Evolutionary conservation across 805 yeast genomes (phyloP).

Genomic region (Ogataea zsoltii): DNA sequence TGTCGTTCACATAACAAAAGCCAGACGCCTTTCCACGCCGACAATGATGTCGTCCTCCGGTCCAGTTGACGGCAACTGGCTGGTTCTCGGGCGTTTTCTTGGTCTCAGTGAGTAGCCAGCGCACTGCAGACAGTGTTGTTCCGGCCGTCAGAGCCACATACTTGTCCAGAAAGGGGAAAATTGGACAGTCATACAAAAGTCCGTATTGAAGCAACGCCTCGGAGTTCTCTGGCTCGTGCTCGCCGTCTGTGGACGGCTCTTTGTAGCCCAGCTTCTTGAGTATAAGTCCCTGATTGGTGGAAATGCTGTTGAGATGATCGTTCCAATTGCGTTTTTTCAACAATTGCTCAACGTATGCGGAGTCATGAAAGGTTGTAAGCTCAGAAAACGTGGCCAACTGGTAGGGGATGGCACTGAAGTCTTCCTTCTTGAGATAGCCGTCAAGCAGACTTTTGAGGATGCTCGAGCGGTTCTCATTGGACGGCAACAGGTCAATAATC

Average conservation of each 20-base stretch:
- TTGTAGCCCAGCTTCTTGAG: conserved; percentile 6
- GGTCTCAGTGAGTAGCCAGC: conserved; percentile 28
- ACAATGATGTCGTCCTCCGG: conserved; percentile 80
- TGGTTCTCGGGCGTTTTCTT: conserved; percentile 19
- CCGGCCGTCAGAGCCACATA: conserved; percentile 56
- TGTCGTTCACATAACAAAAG: conserved; percentile 73
- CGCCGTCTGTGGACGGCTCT: background rate
- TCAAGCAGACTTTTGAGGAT: conserved; percentile 42
- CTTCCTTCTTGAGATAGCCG: conserved; percentile 40
- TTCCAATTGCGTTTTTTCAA: conserved; percentile 28
- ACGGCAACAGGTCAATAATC: conserved; percentile 46
- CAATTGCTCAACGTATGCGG: conserved; percentile 42
- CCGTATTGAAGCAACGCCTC: conserved; percentile 42
- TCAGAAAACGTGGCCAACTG: conserved; percentile 38
- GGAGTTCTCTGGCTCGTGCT: conserved; percentile 11
- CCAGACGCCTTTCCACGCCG: conserved; percentile 58
- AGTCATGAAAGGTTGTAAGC: conserved; percentile 51
- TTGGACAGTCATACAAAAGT: conserved; percentile 61
- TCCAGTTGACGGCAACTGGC: conserved; percentile 62
- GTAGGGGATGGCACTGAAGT: conserved; percentile 22
- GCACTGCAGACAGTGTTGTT: conserved; percentile 54
- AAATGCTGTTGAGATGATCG: conserved; percentile 21
- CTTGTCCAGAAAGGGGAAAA: conserved; percentile 52
- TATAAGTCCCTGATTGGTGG: conserved; percentile 10
- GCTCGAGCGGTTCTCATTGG: conserved; percentile 53